Evolutionary conservation across 2,329 filamentous ascomycete genomes (phyloP), one percentile per base, ranked within the genome.

Genomic region (Samsoniella hepiali): DNA sequence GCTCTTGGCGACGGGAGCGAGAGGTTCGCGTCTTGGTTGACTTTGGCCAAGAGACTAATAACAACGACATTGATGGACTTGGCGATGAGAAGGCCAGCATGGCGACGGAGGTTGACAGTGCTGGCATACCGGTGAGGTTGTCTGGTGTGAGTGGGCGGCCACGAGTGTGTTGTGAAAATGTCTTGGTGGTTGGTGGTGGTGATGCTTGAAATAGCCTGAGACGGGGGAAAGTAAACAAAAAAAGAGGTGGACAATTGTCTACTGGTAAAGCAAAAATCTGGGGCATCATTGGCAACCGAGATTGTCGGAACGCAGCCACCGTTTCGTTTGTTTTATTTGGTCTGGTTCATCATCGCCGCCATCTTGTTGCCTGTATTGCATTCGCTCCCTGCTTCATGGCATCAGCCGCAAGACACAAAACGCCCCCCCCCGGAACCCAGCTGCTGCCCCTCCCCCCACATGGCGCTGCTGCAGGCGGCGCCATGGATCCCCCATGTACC

Each of bases 371-470:
- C 22, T 22, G 22, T 22, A 22, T 22, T 22, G 22, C 22, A 22
- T 22, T 22, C 22, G 22, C 9, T 1, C 5, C 36, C 7, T 38
- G 9, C 36, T 22, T 22, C 22, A 22, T 22, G 22, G 22, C 22
- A 22, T 38, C 34, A 38, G 34, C 34, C 5, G 9, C 34, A 38
- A 38, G 34, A 8, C 40, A 13, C 55, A 36, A 58, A 42, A 36
- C 42, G 22, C 32, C 54, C 40, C 57, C 32, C 32, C 54, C 40
- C 57, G n/a, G 57, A 34, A 38, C 57, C 11, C 34, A 40, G 7
- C 38, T 10, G 38, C 44, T 59, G 57, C 57, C 57, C 57, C 57
- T 59, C 57, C 57, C 57, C 57, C 57, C 57, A 59, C 57, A 32
- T 50, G 44, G 55, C 32, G 31, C 13, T 22, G 38, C 38, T 40